Evolutionary conservation across 495 filamentous ascomycete genomes (phyloP), one percentile per base, ranked within the genome.

Genomic region (Xylaria castorea): DNA sequence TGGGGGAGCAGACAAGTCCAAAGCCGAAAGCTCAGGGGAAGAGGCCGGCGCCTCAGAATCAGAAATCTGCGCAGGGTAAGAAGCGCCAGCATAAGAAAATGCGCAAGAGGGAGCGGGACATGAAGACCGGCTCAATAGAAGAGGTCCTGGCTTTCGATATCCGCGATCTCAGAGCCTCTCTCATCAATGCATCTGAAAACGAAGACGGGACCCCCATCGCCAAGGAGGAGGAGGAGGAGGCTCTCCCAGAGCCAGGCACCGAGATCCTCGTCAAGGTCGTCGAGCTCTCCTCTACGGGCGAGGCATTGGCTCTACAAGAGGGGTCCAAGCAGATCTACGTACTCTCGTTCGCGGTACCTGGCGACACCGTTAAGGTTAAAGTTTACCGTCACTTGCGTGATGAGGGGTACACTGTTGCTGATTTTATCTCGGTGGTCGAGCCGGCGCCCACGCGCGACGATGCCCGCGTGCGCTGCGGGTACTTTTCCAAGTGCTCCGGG

Each of bases 401-500:
- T 4, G 80, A 89, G 3, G 82, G 88, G 11, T 94, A 97, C 82
- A 89, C 89, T 16, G 80, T 91, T 7, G 89, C 93, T 62, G 94
- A 98, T 80, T 93, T 97, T 71, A 65, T 98, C 75, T 90, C 89
- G 27, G 91, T 98, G 20, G 82, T 92, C 42, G 86, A 85, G 58
- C 89, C 96, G 0, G 93, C 93, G 0, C 87, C 90, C 1, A 83
- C 91, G 50, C 90, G 96, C 74, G 89, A 98, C 73, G 94, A 97
- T 77, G 86, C 83, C 57, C 86, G 90, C 2, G 87, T 97, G 75
- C 82, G 86, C 57, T 99, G 96, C 85, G 84, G 88, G 75, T 98
- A 98, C 83, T 99, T 99, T 77, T 81, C 87, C 42, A 88, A 85
- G 66, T 99, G 96, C 80, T 93, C 93, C 0, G 96, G 96, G 5